phyloP scores from a whole-genome alignment of 2,329 filamentous ascomycete genomes.

The Cladosporium sp. region DNA sequence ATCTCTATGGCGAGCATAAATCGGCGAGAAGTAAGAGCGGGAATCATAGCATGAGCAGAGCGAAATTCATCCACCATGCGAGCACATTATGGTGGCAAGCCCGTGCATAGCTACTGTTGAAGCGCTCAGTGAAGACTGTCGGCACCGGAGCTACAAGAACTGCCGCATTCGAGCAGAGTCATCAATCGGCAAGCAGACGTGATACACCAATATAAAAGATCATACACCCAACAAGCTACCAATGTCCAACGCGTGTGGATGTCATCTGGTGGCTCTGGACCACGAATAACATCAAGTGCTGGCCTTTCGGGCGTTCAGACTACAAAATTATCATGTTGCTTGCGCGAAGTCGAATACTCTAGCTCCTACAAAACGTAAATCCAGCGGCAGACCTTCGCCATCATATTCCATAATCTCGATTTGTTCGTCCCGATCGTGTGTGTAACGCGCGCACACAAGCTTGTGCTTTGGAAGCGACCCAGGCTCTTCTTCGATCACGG shows the following conservation, averaged over 20 bases:
- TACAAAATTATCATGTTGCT: neutral
- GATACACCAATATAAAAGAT: neutral
- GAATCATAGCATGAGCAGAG: neutral
- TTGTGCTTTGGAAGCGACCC: neutral
- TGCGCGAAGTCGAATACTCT: constrained; percentile 3
- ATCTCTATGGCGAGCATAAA: neutral
- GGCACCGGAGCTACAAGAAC: neutral
- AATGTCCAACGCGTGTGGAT: neutral
- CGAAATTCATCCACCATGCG: neutral
- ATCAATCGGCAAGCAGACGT: neutral
- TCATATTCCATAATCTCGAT: neutral
- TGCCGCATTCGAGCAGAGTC: neutral
- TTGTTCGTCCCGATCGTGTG: neutral
- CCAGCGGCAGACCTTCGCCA: neutral
- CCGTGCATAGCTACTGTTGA: neutral
- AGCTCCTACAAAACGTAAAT: neutral
- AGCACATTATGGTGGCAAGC: neutral
- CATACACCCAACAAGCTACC: neutral
- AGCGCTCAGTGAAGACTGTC: neutral
- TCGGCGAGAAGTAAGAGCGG: neutral
- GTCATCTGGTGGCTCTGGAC: neutral
- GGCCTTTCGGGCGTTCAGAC: neutral
- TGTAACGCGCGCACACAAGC: constrained; percentile 7
- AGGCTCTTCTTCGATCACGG: neutral
- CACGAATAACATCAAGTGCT: neutral